Evolutionary conservation across 768 basidiomycete species (phyloP), one percentile per base, ranked within the genome.

Genomic region (Auriscalpium microsporum): DNA sequence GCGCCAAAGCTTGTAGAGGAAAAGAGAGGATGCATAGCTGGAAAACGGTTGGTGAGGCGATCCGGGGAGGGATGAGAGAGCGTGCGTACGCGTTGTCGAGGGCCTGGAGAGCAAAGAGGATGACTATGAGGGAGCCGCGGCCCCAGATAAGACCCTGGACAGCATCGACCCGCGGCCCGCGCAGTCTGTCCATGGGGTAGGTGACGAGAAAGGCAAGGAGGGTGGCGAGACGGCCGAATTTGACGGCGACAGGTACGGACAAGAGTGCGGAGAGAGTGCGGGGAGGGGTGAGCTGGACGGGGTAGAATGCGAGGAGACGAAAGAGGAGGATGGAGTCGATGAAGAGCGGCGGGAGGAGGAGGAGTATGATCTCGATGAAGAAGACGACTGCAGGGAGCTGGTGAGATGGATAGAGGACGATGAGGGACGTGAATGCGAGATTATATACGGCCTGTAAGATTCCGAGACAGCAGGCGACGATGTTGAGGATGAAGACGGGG

Each of bases 401-500:
- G 14, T 47, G 50, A 8, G 37, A 10, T 4, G 59, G 59, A 17
- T 55, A 40, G 8, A 55, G 47, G 37, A 61, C 14, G 37, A 53
- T 42, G 36, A 23, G 48, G 10, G 50, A 38, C 8, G 44, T 47
- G 38, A 61, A 36, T 10, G 38, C 55, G 8, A 40, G 3, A 14
- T 51, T 55, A 23, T 55, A 55, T 21, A 53, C 14, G 35, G 59
- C 57, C 17, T 61, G 58, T 21, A 52, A 55, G 21, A 61, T 55
- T 2, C 59, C 59, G 34, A 61, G 57, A 44, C 54, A 37, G 48
- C 59, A 61, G 1, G 59, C 59, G 45, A 61, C 46, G 21, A 61
- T 34, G 14, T 61, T 61, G 54, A 61, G 57, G 45, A 61, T 9
- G n/a, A 59, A 61, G 6, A 61, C 57, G 28, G 59, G 59, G 14